Evolutionary conservation across 2,329 filamentous ascomycete genomes (phyloP).

Genomic region (Chaetomiaceae sp.): DNA sequence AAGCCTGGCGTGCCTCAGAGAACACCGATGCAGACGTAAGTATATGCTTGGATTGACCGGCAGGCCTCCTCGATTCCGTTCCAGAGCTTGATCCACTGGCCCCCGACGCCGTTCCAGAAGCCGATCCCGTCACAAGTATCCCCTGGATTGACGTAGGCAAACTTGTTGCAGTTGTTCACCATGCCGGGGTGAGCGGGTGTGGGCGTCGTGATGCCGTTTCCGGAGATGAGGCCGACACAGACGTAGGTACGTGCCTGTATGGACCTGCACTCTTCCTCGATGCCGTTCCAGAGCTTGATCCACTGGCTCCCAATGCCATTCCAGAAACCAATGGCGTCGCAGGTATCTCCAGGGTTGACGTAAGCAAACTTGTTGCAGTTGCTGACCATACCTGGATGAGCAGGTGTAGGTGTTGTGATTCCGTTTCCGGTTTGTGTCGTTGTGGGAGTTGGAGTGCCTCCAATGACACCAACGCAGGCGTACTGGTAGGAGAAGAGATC

Average conservation of each 20-base stretch:
- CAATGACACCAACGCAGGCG: conserved; percentile 3
- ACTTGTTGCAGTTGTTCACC: conserved; percentile 9
- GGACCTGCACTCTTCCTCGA: background rate
- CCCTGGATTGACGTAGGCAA: background rate
- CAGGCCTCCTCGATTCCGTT: background rate
- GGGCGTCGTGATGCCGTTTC: too few species aligned
- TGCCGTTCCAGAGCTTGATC: background rate
- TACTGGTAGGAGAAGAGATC: too few species aligned
- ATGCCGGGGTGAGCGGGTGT: conserved; percentile 3
- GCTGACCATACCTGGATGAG: conserved; percentile 4
- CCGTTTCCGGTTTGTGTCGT: background rate
- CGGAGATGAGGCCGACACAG: background rate
- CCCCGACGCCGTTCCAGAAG: background rate
- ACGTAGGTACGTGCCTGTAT: background rate
- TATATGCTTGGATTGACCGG: background rate
- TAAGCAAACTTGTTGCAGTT: conserved; percentile 9
- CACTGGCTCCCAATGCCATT: background rate
- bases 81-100: background rate
- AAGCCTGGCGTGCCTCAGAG: too few species aligned
- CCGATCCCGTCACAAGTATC: too few species aligned
- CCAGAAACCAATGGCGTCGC: background rate
- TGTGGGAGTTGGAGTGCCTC: background rate
- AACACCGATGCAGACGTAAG: background rate
- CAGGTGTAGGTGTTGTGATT: background rate
- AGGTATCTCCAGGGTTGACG: conserved; percentile 6